Conservation (phyloP, 208 protist genomes). For the Giardia muris region DNA sequence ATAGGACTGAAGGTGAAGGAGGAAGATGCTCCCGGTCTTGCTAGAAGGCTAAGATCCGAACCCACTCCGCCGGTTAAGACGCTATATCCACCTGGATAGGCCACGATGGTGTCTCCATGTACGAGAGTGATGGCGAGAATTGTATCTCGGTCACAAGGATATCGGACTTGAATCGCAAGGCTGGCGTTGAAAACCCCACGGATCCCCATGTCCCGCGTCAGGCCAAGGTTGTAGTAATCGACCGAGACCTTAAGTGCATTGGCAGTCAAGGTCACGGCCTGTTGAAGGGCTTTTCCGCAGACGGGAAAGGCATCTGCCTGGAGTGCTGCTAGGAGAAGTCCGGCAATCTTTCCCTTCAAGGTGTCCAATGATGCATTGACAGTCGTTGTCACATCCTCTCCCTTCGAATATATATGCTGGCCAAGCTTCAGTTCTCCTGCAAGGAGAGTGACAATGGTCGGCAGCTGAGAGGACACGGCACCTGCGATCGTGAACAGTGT, state of each 20-base stretch:
- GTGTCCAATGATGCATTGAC: neutral
- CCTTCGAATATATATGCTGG: neutral
- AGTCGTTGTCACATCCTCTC: neutral
- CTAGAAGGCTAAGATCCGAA: neutral
- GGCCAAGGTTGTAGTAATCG: neutral
- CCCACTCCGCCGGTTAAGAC: neutral
- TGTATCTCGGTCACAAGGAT: neutral
- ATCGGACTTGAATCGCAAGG: neutral
- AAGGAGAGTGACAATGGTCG: neutral
- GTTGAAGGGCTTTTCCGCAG: neutral
- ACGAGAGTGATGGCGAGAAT: neutral
- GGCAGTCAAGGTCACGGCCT: neutral
- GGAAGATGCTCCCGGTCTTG: neutral
- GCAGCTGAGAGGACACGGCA: neutral
- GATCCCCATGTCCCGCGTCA: neutral
- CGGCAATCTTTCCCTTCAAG: neutral
- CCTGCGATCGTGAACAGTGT: neutral
- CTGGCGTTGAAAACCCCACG: neutral
- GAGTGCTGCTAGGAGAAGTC: neutral
- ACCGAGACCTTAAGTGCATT: neutral
- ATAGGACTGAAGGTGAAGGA: neutral
- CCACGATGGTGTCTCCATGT: neutral
- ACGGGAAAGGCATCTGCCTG: neutral
- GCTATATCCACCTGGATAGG: neutral
- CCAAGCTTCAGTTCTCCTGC: neutral